Conservation (phyloP, 179 eudicot species). For the Vitellaria paradoxa region DNA sequence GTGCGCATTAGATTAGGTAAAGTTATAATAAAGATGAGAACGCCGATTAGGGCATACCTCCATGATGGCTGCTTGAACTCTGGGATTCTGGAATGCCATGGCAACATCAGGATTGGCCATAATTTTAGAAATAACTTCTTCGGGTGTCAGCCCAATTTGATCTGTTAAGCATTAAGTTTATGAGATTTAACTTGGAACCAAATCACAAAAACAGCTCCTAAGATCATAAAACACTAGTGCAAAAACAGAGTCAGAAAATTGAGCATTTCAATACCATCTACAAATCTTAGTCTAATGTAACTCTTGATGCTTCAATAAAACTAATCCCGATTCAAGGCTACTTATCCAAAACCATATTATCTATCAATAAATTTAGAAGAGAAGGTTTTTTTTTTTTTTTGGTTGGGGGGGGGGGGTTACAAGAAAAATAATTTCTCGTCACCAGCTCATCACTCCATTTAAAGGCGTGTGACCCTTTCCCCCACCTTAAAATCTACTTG, state of each 20-base stretch:
- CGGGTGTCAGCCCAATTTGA: slow-evolving; percentile 90
- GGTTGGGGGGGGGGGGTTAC: too few relatives aligned
- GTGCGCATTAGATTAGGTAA: slow-evolving; percentile 10
- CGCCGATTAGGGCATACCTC: slow-evolving; percentile 51
- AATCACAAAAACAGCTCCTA: background rate
- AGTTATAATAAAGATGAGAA: background rate
- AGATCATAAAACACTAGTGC: background rate
- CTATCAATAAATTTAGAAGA: too few relatives aligned
- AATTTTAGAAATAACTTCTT: slow-evolving; percentile 88
- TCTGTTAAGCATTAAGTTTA: slow-evolving; percentile 33
- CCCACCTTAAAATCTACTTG: too few relatives aligned
- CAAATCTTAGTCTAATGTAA: too few relatives aligned
- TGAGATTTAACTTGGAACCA: background rate
- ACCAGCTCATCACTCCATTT: too few relatives aligned
- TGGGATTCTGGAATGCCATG: slow-evolving; percentile 96
- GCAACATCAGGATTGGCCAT: slow-evolving; percentile 95
- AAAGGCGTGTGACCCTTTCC: too few relatives aligned
- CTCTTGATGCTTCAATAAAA: background rate
- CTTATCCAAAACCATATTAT: background rate
- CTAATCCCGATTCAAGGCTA: background rate
- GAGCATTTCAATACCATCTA: background rate
- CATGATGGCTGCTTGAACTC: slow-evolving; percentile 96
- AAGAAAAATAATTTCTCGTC: too few relatives aligned
- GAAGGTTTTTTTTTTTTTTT: too few relatives aligned
- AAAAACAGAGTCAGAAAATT: background rate